Percentiles rank a stretch among this genome's conserved stretches.
Evolutionary conservation across 2,329 filamentous ascomycete species (phyloP).

Genomic region (Colletotrichum cuscutae): DNA sequence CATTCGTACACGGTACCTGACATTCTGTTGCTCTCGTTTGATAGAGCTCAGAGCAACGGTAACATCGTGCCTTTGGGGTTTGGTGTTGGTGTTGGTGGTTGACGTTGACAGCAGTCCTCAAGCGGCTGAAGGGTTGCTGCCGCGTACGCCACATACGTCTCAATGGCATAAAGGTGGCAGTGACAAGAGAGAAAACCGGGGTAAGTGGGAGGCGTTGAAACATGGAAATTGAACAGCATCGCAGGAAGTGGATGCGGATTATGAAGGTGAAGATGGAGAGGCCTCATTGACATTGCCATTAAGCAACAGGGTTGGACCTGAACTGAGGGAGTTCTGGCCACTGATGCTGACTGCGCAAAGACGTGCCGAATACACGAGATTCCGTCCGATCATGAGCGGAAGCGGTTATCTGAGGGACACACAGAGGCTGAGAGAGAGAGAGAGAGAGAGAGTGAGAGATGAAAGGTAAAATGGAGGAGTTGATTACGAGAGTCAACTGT

Average conservation of each 20-base stretch:
- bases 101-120: neutral
- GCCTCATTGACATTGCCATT: constrained; percentile 1
- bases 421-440: neutral
- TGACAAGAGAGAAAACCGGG: neutral
- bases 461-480: too few relatives aligned
- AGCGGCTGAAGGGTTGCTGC: constrained; percentile 8
- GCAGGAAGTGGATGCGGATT: neutral
- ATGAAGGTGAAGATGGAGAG: neutral
- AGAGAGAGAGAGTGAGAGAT: neutral
- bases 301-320: constrained; percentile 13
- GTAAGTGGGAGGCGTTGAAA: neutral
- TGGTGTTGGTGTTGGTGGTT: neutral
- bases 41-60: neutral
- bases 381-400: constrained; percentile 15
- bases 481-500: constrained; percentile 8
- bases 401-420: neutral
- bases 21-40: neutral
- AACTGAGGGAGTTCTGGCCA: neutral
- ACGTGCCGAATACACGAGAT: neutral
- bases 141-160: constrained; percentile 15
- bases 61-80: neutral
- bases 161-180: neutral
- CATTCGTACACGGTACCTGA: neutral
- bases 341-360: constrained; percentile 22
- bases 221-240: constrained; percentile 2